Conservation (phyloP, 306 rosid genomes). For the Castanea mollissima region DNA sequence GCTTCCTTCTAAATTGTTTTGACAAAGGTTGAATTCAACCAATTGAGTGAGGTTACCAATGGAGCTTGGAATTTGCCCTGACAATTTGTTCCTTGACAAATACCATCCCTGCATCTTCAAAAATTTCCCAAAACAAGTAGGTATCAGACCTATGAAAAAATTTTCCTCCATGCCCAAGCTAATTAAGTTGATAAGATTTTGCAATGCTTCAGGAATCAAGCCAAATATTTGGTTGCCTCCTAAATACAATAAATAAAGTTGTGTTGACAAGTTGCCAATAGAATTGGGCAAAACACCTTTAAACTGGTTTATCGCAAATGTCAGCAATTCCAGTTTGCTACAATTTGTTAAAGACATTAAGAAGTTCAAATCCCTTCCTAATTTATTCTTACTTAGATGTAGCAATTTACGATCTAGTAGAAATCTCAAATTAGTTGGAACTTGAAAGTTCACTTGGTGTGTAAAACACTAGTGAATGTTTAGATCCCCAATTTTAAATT, state of each 20-base stretch:
- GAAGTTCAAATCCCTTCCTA: constrained; percentile 16
- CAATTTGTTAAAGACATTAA: not conserved
- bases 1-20: not conserved
- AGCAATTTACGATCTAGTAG: not conserved
- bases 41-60: not conserved
- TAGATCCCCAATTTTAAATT: no score
- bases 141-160: not conserved
- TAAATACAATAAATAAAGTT: not conserved
- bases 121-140: not conserved
- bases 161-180: not conserved
- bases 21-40: not conserved
- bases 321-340: not conserved
- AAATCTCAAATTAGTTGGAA: constrained; percentile 2
- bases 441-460: no score
- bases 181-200: not conserved
- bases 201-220: not conserved
- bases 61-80: constrained; percentile 9
- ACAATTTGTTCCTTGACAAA: not conserved
- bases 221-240: constrained; percentile 4
- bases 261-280: constrained; percentile 5
- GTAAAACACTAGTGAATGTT: no score
- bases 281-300: constrained; percentile 7
- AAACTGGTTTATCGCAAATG: not conserved
- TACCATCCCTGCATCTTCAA: not conserved
- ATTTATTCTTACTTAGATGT: not conserved